These are phyloP conservation scores for Colletotrichum cereale DNA, from an alignment of 2,329 filamentous ascomycete species.

Conservation along the genomic window DNA sequence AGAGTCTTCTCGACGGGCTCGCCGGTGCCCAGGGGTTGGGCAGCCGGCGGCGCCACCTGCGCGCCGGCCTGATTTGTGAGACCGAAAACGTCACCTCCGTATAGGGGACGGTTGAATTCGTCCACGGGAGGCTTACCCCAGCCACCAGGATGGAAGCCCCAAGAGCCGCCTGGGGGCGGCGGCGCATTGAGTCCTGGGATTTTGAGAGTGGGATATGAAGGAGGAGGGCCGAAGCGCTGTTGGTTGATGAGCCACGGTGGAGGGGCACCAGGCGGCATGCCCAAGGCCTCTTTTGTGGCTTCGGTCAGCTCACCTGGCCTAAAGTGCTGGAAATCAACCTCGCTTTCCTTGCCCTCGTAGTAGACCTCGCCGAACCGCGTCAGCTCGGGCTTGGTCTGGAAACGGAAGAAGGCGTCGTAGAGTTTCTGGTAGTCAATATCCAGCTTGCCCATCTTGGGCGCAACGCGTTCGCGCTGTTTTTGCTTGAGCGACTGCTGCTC, in stretches of 20 bases:
- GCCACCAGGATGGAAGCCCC: constrained; percentile 95
- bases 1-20: constrained; percentile 88
- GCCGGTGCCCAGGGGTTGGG: constrained; percentile 60
- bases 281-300: constrained; percentile 89
- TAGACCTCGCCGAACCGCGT: constrained; percentile 99
- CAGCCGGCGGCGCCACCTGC: constrained; percentile 49
- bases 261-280: constrained; percentile 91
- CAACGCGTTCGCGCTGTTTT: constrained; percentile 93
- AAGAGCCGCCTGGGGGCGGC: constrained; percentile 87
- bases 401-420: constrained; percentile 98
- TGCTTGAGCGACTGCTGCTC: constrained; percentile 92
- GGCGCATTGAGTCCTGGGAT: constrained; percentile 95
- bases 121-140: constrained; percentile 97
- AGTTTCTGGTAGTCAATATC: constrained; percentile 99
- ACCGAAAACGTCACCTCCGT: constrained; percentile 95
- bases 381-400: constrained; percentile 94
- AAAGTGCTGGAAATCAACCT: constrained; percentile 92
- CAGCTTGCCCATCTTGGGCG: constrained; percentile 95
- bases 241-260: constrained; percentile 98
- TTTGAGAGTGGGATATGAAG: constrained; percentile 94
- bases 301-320: constrained; percentile 92
- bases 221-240: constrained; percentile 92
- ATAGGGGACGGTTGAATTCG: constrained; percentile 90
- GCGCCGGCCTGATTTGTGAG: constrained; percentile 65
- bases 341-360: constrained; percentile 98